These are phyloP conservation scores for Vitis rotundifolia DNA, from an alignment of 164 flowering plant genomes.

Conservation along the genomic window DNA sequence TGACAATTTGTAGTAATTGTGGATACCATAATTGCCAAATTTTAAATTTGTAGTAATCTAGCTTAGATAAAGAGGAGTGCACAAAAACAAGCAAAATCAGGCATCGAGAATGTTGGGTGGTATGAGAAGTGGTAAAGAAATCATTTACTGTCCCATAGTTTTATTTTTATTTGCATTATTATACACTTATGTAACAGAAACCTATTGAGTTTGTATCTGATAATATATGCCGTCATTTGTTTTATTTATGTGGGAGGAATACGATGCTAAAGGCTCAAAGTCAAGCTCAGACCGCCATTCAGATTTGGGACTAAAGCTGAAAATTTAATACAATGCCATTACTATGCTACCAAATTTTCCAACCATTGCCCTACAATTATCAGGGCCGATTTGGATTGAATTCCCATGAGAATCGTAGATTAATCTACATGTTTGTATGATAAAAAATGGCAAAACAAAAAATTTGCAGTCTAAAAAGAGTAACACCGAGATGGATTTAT, in stretches of 20 bases:
- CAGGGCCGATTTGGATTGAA: too few species aligned
- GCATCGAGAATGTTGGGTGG: slow-evolving; percentile 97
- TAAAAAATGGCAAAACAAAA: too few species aligned
- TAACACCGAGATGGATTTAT: too few species aligned
- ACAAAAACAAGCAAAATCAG: slow-evolving; percentile 96
- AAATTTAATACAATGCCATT: too few species aligned
- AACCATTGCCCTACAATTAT: too few species aligned
- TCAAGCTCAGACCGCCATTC: too few species aligned
- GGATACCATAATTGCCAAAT: background rate
- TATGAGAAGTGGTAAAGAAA: slow-evolving; percentile 84
- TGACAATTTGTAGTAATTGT: too few species aligned
- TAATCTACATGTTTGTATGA: too few species aligned
- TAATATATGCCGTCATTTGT: background rate
- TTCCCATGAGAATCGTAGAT: too few species aligned
- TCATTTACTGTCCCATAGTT: background rate
- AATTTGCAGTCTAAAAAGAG: too few species aligned
- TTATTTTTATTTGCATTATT: background rate
- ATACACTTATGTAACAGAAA: background rate
- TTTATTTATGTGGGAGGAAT: slow-evolving; percentile 88
- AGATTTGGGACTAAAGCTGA: too few species aligned
- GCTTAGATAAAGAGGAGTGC: slow-evolving; percentile 97
- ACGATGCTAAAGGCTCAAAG: slow-evolving; percentile 96
- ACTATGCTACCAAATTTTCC: too few species aligned
- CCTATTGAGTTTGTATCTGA: background rate
- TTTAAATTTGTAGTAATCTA: slow-evolving; percentile 59